phyloP scores from a whole-genome alignment of 176 grass and related monocot species.

The Oryza meyeriana region DNA sequence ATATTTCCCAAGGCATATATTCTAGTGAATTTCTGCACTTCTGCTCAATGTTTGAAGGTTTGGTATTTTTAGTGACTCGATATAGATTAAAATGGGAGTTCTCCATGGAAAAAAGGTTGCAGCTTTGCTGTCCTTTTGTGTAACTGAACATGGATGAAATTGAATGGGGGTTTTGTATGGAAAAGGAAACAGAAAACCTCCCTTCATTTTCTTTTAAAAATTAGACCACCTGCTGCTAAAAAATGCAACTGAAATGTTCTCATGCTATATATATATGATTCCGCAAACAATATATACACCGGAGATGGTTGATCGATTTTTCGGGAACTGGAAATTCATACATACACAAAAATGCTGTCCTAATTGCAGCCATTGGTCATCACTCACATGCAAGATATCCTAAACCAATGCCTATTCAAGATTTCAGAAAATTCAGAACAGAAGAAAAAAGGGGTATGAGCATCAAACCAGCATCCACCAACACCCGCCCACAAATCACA shows the following conservation, averaged over 20 bases:
- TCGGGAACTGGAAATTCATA: neutral
- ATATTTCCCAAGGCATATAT: no score
- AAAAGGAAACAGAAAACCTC: neutral
- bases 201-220: neutral
- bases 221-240: neutral
- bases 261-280: neutral
- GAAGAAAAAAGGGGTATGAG: neutral
- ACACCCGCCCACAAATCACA: slow-evolving; percentile 30
- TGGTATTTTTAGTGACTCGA: neutral
- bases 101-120: neutral
- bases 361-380: neutral
- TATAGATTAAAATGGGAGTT: neutral
- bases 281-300: neutral
- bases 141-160: neutral
- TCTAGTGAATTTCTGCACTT: neutral
- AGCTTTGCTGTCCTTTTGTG: neutral
- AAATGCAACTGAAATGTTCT: neutral
- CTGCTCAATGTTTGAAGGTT: neutral
- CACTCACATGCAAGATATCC: neutral
- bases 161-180: neutral
- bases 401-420: neutral
- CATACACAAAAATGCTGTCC: neutral
- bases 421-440: neutral
- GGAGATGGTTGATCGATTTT: neutral
- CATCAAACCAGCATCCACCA: neutral